Evolutionary conservation across 2,329 filamentous ascomycete species (phyloP).

Genomic region (Drechslera avenae): DNA sequence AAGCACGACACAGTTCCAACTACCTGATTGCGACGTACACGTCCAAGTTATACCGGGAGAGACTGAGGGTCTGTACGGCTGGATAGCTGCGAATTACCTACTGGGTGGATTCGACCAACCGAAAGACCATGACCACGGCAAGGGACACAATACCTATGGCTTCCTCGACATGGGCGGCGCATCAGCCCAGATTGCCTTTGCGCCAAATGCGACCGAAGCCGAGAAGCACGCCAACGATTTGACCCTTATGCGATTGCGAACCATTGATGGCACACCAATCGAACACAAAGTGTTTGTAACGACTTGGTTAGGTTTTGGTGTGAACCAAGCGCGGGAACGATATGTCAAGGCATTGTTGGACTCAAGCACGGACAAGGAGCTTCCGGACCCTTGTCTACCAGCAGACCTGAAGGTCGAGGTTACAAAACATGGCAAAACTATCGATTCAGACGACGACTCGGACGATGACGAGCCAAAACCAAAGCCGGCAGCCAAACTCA

Average conservation of each 20-base stretch:
- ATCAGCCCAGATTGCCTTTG: slow-evolving; percentile 96
- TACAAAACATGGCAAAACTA: slow-evolving; percentile 69
- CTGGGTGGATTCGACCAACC: slow-evolving; percentile 87
- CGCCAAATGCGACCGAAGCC: slow-evolving; percentile 88
- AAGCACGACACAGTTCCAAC: slow-evolving; percentile 75
- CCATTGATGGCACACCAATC: slow-evolving; percentile 73
- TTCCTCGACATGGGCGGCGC: slow-evolving; percentile 99
- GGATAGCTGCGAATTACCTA: slow-evolving; percentile 96
- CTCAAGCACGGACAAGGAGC: slow-evolving; percentile 66
- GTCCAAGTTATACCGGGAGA: slow-evolving; percentile 95
- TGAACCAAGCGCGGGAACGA: slow-evolving; percentile 84
- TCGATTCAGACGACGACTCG: slow-evolving; percentile 51
- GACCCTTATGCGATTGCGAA: slow-evolving; percentile 83
- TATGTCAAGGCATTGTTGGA: slow-evolving; percentile 81
- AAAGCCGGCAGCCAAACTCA: slow-evolving; percentile 56
- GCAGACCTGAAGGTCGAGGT: slow-evolving; percentile 75
- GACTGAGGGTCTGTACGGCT: slow-evolving; percentile 94
- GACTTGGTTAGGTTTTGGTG: slow-evolving; percentile 97
- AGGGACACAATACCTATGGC: slow-evolving; percentile 91
- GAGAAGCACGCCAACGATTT: slow-evolving; percentile 88
- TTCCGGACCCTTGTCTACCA: slow-evolving; percentile 91
- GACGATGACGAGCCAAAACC: slow-evolving; percentile 35
- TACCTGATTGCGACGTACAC: slow-evolving; percentile 88
- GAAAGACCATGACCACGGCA: slow-evolving; percentile 76
- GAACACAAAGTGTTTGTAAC: slow-evolving; percentile 94